Percentiles rank a stretch among this genome's conserved stretches.
Conservation (phyloP, 345 rosid species). For the Melaleuca quinquenervia region DNA sequence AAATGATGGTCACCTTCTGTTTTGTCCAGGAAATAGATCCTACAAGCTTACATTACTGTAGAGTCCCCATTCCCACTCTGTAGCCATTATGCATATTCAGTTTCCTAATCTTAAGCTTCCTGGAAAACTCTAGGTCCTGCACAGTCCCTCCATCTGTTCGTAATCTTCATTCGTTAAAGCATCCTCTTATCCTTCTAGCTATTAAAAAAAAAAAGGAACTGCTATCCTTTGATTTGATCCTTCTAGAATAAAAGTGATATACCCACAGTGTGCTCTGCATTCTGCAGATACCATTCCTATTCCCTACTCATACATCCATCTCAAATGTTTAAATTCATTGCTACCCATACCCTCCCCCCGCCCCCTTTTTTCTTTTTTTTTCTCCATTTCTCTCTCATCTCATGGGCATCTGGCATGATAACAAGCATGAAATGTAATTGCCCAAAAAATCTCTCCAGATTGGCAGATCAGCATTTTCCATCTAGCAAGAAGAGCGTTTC, state of each 20-base stretch:
- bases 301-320: background rate
- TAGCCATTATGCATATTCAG: background rate
- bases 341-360: background rate
- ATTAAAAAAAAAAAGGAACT: background rate
- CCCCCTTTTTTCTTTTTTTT: too few species aligned
- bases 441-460: background rate
- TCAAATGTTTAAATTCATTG: background rate
- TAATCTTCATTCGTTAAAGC: background rate
- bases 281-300: background rate
- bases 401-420: background rate
- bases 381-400: background rate
- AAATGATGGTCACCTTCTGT: background rate
- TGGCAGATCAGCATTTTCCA: background rate
- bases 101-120: background rate
- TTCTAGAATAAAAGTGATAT: background rate
- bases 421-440: background rate
- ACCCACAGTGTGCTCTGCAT: background rate
- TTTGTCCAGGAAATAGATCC: background rate
- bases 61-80: background rate
- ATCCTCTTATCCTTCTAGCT: background rate
- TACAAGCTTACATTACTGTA: background rate
- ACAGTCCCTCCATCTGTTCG: background rate
- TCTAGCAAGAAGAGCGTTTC: background rate
- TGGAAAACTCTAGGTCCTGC: background rate
- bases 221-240: background rate